Base-by-base conservation (phyloP, 1,284 basidiomycete genomes). In the Cutaneotrichosporon sp. region DNA sequence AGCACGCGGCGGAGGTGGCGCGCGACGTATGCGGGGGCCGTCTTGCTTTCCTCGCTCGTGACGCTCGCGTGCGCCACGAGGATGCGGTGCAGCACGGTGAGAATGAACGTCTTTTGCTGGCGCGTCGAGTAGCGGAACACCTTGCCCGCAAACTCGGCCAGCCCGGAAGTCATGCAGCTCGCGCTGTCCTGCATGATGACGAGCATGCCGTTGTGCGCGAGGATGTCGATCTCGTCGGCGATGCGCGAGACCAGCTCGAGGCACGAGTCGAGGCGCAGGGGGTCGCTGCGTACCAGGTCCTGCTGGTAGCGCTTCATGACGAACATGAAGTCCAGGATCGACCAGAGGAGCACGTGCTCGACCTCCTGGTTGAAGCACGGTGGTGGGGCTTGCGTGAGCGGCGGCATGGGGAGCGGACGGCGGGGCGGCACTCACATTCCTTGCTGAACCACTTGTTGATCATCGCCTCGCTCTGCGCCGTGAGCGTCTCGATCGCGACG, bases 121-220 rank as follows among this genome's bases (percentile, higher is more conserved):
- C 63, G 49, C 4, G 64, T 67, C 11, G 66, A 58, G 20, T 56
- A 56, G n/a, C 68, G 63, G 62, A 72, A 75, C 11, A 70, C 63
- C 59, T 72, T 74, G 34, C 69, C 62, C 11, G 70, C 54, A 34
- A 75, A 68, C 1, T 70, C 66, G 7, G 62, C 67, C 4, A 73
- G 50, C 2, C 64, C 64, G 16, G 70, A 70, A 4, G 70, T 70
- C 72, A 73, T 71, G 59, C 70, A 71, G 20, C 66, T 69, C 14
- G 68, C 71, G 18, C 68, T 71, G 59, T 75, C 74, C 49, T 75
- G 74, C 72, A 74, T 69, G 62, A 73, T 68, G 22, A 64, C 67
- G 8, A 75, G 60, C 47, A 63, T 62, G 8, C 72, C 74, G 52
- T 67, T 67, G 46, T 57, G 56, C 16, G 67, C 70, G 11, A 74